Evolutionary conservation across 495 filamentous ascomycete species (phyloP).

Genomic region (Aspergillus diversus): DNA sequence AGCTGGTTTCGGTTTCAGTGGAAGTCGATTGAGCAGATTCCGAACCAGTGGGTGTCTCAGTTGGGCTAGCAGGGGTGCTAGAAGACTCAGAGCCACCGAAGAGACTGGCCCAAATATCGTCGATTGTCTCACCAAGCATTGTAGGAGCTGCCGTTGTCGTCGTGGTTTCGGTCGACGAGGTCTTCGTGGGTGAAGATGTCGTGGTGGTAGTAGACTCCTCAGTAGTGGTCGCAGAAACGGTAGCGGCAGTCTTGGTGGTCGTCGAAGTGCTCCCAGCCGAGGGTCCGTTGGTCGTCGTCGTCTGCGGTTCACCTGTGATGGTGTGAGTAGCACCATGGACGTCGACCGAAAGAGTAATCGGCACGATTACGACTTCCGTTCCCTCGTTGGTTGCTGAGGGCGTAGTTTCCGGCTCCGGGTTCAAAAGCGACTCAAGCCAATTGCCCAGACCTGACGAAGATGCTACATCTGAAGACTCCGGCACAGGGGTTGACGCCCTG

Average conservation of each 20-base stretch:
- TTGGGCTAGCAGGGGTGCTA: background rate
- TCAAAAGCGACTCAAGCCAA: conserved; percentile 13
- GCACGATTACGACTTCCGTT: conserved; percentile 30
- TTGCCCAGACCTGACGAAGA: background rate
- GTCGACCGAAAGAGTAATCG: conserved; percentile 33
- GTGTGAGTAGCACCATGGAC: conserved; percentile 32
- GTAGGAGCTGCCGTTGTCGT: conserved; percentile 1
- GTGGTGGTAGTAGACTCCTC: background rate
- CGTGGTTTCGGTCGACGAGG: background rate
- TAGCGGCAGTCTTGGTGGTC: conserved; percentile 15
- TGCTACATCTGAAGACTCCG: background rate
- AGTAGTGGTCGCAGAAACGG: conserved; percentile 20
- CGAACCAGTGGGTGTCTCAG: background rate
- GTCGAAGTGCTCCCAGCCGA: conserved; percentile 9
- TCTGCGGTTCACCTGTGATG: conserved; percentile 22
- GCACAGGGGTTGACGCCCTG: conserved; percentile 8
- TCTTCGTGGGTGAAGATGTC: conserved; percentile 3
- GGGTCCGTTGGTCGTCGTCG: conserved; percentile 4
- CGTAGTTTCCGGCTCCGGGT: conserved; percentile 10
- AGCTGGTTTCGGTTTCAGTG: background rate
- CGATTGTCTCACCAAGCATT: conserved; percentile 7
- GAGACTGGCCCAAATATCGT: conserved; percentile 6
- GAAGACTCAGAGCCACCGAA: background rate
- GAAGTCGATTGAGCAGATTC: conserved; percentile 8
- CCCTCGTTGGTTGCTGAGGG: conserved; percentile 22